Conservation (phyloP, 1,139 yeast species). For the Hyphopichia wangnamkhiaoensis region DNA sequence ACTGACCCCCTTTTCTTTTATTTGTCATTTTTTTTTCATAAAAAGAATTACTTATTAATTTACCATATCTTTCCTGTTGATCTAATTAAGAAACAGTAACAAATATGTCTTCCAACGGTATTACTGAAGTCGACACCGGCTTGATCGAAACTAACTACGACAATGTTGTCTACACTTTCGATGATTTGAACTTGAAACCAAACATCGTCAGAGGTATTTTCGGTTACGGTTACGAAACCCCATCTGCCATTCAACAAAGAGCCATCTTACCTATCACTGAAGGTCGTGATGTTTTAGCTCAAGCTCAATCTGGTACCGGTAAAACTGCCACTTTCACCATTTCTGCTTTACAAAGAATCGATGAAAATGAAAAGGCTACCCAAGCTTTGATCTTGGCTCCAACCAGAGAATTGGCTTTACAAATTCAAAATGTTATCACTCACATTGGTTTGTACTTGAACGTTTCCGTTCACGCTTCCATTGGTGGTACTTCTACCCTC, state of each 20-base stretch:
- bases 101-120: slow-evolving; percentile 54
- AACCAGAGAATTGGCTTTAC: slow-evolving; percentile 98
- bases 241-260: slow-evolving; percentile 98
- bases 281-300: slow-evolving; percentile 97
- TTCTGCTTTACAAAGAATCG: slow-evolving; percentile 93
- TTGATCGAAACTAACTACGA: slow-evolving; percentile 96
- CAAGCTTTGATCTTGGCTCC: slow-evolving; percentile 97
- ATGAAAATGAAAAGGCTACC: slow-evolving; percentile 71
- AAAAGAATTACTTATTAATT: slow-evolving; percentile 10
- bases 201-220: slow-evolving; percentile 84
- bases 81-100: slow-evolving; percentile 8
- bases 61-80: slow-evolving; percentile 5
- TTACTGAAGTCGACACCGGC: slow-evolving; percentile 80
- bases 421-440: slow-evolving; percentile 94
- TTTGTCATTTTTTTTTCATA: no score
- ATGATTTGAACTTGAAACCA: slow-evolving; percentile 81
- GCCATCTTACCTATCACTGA: slow-evolving; percentile 96
- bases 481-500: slow-evolving; percentile 94
- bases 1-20: not conserved
- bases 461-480: slow-evolving; percentile 95
- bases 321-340: slow-evolving; percentile 99
- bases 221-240: slow-evolving; percentile 97
- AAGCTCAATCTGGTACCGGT: slow-evolving; percentile 99
- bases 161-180: slow-evolving; percentile 88
- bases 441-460: slow-evolving; percentile 93